Percentiles rank a stretch among this genome's conserved stretches.
These are phyloP conservation scores for Diplodia sapinea DNA, from an alignment of 2,329 filamentous ascomycete genomes.

Conservation along the genomic window DNA sequence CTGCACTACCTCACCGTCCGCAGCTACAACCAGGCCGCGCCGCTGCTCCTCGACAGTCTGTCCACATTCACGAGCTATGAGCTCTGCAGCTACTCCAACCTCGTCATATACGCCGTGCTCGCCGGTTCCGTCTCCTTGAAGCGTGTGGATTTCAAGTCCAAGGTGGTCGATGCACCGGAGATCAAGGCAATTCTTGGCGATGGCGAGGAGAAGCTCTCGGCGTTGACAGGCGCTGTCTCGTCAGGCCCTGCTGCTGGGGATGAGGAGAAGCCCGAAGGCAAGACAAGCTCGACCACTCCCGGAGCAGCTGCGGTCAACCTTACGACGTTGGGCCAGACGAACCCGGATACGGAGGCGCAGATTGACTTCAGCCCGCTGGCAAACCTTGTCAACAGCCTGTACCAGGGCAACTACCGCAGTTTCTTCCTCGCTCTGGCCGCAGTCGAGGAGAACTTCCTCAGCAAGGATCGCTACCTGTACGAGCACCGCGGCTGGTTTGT, in stretches of 20 bases:
- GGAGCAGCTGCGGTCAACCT: constrained; percentile 81
- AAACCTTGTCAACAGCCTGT: constrained; percentile 86
- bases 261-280: constrained; percentile 72
- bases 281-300: constrained; percentile 56
- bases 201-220: constrained; percentile 83
- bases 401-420: constrained; percentile 89
- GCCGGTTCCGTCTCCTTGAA: constrained; percentile 94
- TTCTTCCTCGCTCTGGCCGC: constrained; percentile 90
- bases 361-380: constrained; percentile 90
- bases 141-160: constrained; percentile 97
- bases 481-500: constrained; percentile 98
- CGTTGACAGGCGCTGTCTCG: constrained; percentile 78
- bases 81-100: constrained; percentile 91
- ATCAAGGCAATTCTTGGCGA: constrained; percentile 96
- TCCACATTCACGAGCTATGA: constrained; percentile 99
- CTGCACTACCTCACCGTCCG: constrained; percentile 91
- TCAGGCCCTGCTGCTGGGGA: constrained; percentile 79
- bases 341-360: constrained; percentile 76
- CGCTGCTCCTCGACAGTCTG: constrained; percentile 91
- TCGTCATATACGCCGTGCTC: constrained; percentile 94
- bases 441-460: constrained; percentile 93
- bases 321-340: constrained; percentile 73
- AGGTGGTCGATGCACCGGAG: constrained; percentile 97
- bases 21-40: constrained; percentile 86
- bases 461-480: constrained; percentile 90